Evolutionary conservation across 345 rosid genomes (phyloP), one percentile per base, ranked within the genome.

Genomic region (Streptanthus diversifolius): DNA sequence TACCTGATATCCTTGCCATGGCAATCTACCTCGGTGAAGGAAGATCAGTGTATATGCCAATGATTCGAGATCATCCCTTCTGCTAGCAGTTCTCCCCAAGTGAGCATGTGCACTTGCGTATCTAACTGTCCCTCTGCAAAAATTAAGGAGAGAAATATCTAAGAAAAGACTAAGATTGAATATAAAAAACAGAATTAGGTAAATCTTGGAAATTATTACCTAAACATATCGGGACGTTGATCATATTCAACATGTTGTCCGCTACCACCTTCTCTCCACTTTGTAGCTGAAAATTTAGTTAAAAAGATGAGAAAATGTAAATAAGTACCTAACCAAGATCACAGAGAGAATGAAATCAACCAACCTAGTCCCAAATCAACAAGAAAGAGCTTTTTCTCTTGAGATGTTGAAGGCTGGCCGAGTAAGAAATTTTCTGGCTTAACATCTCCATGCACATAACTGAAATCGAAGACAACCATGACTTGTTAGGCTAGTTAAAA

Each of bases 1-100:
- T 76, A 90, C 99, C 97, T 91, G 96, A 84, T 88, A 95, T 44
- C 99, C 99, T 79, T 95, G 99, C 99, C 99, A 95, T 8, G 99
- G 99, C 76, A 95, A 86, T 71, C 99, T 89, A 55, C 98, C 99
- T 45, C 89, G 86, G 70, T 88, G 95, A 51, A 95, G 90, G 67
- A 95, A 95, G 72, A 95, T 87, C 39, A 95, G 87, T 1, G 98
- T 95, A 69, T 95, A 95, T 52, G 98, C 99, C 82, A 95, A 91
- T 29, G 98, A 91, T 80, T 95, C 98, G 37, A 95, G 93, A 81
- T 95, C 98, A 82, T 95, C 99, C 78, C 99, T 88, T 79, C 98
- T 88, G 73, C 98, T 95, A 53, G 96, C 91, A 73, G 97, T 90
- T 81, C 99, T 88, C 70, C 99, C 99, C 75, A 95, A 75, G 76